Evolutionary conservation across 2,329 filamentous ascomycete species (phyloP).

Genomic region (Daldinia eschscholtzii): DNA sequence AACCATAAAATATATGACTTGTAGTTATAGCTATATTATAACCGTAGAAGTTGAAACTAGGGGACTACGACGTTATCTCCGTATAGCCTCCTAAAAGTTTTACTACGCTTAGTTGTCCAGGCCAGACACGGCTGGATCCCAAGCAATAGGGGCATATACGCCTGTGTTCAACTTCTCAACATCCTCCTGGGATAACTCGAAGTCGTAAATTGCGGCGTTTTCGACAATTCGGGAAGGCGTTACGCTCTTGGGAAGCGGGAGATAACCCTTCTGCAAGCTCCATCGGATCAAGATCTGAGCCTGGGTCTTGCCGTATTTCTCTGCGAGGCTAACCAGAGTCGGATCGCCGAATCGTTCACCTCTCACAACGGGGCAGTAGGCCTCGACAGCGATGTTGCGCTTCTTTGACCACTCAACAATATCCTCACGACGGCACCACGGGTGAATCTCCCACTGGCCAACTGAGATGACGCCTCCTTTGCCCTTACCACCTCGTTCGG

Average conservation of each 20-base stretch:
- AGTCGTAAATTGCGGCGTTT: constrained; percentile 70
- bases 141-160: constrained; percentile 67
- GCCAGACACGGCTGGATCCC: constrained; percentile 67
- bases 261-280: constrained; percentile 82
- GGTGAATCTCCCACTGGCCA: constrained; percentile 91
- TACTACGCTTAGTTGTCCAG: constrained; percentile 55
- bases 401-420: constrained; percentile 82
- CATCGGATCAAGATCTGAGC: constrained; percentile 85
- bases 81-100: not conserved
- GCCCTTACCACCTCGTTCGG: constrained; percentile 70
- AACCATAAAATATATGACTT: not conserved
- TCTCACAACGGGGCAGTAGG: constrained; percentile 71
- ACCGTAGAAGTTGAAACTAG: not conserved
- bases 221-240: constrained; percentile 74
- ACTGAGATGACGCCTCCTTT: constrained; percentile 81
- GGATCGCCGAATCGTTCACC: constrained; percentile 79
- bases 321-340: constrained; percentile 71
- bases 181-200: constrained; percentile 67
- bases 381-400: constrained; percentile 72
- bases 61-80: not conserved
- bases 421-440: constrained; percentile 84
- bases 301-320: constrained; percentile 79
- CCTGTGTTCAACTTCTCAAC: constrained; percentile 63
- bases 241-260: constrained; percentile 81
- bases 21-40: not conserved